These are phyloP conservation scores for Dictyostelium brefeldianum DNA, from an alignment of 78 protist genomes.

Conservation along the genomic window DNA sequence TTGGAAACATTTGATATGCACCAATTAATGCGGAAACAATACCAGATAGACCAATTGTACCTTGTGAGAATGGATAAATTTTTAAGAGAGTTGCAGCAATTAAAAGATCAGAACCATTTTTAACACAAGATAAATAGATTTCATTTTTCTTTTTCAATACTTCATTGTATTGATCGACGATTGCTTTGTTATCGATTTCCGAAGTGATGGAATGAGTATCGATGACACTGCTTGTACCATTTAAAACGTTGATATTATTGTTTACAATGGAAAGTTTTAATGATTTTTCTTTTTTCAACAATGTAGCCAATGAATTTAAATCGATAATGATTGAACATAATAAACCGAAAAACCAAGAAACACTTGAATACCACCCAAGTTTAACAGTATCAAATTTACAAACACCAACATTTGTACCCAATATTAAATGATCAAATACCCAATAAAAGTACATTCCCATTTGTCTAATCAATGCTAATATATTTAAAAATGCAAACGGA, in stretches of 20 bases:
- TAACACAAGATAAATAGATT: slow-evolving; percentile 44
- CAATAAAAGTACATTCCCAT: slow-evolving; percentile 74
- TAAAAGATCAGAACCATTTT: slow-evolving; percentile 55
- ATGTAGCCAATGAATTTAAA: slow-evolving; percentile 19
- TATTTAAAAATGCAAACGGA: slow-evolving; percentile 20
- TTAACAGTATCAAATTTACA: slow-evolving; percentile 54
- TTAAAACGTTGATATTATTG: neutral
- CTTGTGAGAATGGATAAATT: slow-evolving; percentile 55
- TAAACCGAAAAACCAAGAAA: slow-evolving; percentile 70
- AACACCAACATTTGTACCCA: slow-evolving; percentile 49
- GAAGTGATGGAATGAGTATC: neutral
- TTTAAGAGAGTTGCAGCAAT: slow-evolving; percentile 68
- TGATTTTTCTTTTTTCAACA: slow-evolving; percentile 36
- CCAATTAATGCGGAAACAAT: slow-evolving; percentile 65
- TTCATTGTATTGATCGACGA: slow-evolving; percentile 17
- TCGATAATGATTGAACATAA: slow-evolving; percentile 79
- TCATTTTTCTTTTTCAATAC: slow-evolving; percentile 30
- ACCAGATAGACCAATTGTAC: slow-evolving; percentile 60
- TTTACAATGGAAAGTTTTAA: neutral
- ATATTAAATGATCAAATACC: slow-evolving; percentile 61
- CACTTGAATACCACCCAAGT: slow-evolving; percentile 56
- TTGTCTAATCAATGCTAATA: slow-evolving; percentile 65
- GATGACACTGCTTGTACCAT: neutral
- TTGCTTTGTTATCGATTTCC: neutral
- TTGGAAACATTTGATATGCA: slow-evolving; percentile 67